Evolutionary conservation across 1,139 yeast genomes (phyloP), one percentile per base, ranked within the genome.

Genomic region (Komagataea norvegica): DNA sequence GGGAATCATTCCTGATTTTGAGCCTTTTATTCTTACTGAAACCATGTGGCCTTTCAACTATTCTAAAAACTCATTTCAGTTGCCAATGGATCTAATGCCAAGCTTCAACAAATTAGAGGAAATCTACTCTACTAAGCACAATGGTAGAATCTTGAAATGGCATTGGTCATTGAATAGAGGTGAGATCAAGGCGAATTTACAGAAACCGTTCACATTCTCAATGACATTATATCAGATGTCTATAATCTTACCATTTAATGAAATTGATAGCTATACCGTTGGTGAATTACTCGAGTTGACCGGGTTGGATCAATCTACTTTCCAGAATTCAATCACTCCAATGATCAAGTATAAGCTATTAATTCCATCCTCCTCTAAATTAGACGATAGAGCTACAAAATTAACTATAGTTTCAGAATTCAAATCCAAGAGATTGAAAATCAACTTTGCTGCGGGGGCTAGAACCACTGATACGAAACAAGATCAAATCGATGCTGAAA

Each of bases 101-200:
- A 77, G 93, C 2, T 77, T 83, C 51, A 77, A 79, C 36, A 74
- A 76, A 43, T 79, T 91, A 41, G 78, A 78, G 43, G 70, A 72
- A 31, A 72, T 83, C 44, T 93, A 91, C 58, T 72, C 76, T 34
- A 67, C 71, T 33, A 84, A 84, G 54, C 96, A 91, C 59, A 76
- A 71, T 44, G 97, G 97, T 11, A 74, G 98, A 59, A 80, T 87
- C 49, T 74, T 93, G 54, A 83, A 85, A 56, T 93, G 98, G 98
- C 72, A 91, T 42, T 93, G 97, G 96, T 85, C 87, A 51, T 79
- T 87, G 56, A 87, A 95, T 31, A 84, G 93, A 61, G 94, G 95
- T 46, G 99, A 93, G 58, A 65, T 93, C 39, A 84, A 79, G 60
- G 95, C 95, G n/a, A 84, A 85, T 56, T 73, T 88, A 47, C 76